A percentile compares a stretch with the other conserved stretches of the same genome.
phyloP scores from a whole-genome alignment of 2,329 filamentous ascomycete species.

The Fusarium pseudograminearum region DNA sequence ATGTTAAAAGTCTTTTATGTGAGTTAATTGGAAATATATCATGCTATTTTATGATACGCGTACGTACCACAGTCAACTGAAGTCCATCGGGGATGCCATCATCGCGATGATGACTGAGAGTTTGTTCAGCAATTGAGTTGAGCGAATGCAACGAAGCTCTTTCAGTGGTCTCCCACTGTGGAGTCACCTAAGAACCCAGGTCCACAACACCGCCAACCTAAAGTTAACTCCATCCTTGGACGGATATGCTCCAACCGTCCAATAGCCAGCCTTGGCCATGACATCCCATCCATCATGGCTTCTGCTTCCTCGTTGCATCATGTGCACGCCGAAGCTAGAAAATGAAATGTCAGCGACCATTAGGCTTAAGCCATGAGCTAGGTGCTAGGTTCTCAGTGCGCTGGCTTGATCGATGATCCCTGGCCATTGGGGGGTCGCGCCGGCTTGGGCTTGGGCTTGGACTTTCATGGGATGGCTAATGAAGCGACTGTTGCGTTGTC shows the following conservation, averaged over 20 bases:
- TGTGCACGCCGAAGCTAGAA: slow-evolving; percentile 17
- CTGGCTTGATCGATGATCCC: slow-evolving; percentile 32
- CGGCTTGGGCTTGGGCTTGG: slow-evolving; percentile 36
- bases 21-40: neutral
- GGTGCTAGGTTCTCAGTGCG: slow-evolving; percentile 1
- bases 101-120: slow-evolving; percentile 11
- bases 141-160: neutral
- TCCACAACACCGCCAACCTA: slow-evolving; percentile 12
- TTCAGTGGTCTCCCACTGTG: slow-evolving; percentile 3
- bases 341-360: slow-evolving; percentile 5
- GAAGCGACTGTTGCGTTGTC: neutral
- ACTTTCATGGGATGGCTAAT: slow-evolving; percentile 27
- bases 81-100: slow-evolving; percentile 1
- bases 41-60: neutral
- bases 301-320: slow-evolving; percentile 18
- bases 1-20: neutral
- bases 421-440: slow-evolving; percentile 6
- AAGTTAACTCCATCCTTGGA: slow-evolving; percentile 15
- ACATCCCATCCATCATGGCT: slow-evolving; percentile 21
- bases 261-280: slow-evolving; percentile 9
- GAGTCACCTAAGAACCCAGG: slow-evolving; percentile 7
- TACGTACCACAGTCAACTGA: slow-evolving; percentile 8
- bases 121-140: slow-evolving; percentile 12
- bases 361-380: neutral
- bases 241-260: neutral